Evolutionary conservation across 768 basidiomycete species (phyloP).

Genomic region (Suillus spraguei): DNA sequence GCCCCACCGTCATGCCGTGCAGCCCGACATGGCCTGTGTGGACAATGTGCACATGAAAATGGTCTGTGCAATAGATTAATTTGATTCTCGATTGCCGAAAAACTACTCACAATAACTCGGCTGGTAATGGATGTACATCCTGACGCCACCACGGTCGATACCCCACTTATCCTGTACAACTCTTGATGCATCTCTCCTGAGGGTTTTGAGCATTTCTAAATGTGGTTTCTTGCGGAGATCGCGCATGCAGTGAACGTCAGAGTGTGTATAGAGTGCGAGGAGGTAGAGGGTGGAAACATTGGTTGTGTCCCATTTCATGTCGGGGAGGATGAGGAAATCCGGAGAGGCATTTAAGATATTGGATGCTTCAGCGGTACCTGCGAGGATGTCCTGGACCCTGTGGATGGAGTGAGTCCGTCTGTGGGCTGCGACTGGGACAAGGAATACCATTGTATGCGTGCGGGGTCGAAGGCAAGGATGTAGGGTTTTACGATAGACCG

Average conservation of each 20-base stretch:
- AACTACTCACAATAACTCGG: constrained; percentile 84
- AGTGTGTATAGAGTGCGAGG: constrained; percentile 69
- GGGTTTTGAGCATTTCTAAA: constrained; percentile 64
- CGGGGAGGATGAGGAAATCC: constrained; percentile 82
- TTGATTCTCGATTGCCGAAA: neutral
- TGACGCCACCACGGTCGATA: constrained; percentile 57
- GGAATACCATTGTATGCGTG: constrained; percentile 80
- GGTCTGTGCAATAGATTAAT: constrained; percentile 54
- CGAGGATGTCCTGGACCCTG: constrained; percentile 88
- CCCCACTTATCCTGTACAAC: constrained; percentile 68
- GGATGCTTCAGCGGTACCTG: constrained; percentile 72
- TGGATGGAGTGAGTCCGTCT: neutral
- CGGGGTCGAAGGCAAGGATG: constrained; percentile 71
- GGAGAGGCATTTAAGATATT: constrained; percentile 67
- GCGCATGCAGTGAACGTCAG: constrained; percentile 68
- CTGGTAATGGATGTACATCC: constrained; percentile 93
- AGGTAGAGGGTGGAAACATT: constrained; percentile 82
- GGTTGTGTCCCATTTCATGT: constrained; percentile 95
- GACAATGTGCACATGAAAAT: constrained; percentile 93
- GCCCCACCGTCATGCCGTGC: constrained; percentile 81
- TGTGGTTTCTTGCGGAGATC: constrained; percentile 64
- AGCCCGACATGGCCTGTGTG: constrained; percentile 62
- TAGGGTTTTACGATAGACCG: constrained; percentile 72
- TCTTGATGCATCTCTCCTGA: constrained; percentile 55
- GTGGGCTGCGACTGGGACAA: neutral